Evolutionary conservation across 2,329 filamentous ascomycete species (phyloP).

Genomic region (Arachnopeziza araneosa): DNA sequence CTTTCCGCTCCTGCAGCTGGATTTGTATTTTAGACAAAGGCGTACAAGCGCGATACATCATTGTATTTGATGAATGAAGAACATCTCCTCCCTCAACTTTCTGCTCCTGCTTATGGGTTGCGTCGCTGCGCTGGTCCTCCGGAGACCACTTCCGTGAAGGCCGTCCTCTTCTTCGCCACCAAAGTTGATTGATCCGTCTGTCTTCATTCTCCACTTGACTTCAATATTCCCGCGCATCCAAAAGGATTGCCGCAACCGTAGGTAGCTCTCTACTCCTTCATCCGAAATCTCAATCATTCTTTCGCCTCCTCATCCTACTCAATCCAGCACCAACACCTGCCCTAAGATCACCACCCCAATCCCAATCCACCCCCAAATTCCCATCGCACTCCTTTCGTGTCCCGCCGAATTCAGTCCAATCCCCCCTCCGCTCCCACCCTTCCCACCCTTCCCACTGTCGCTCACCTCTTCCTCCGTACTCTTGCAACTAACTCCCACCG

Average conservation of each 20-base stretch:
- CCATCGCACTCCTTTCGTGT: neutral
- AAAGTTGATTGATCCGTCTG: no score
- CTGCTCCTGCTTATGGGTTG: neutral
- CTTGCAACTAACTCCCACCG: neutral
- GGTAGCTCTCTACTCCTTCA: no score
- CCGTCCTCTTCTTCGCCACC: no score
- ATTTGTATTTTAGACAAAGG: neutral
- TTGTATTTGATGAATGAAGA: constrained; percentile 8
- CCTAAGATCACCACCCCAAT: neutral
- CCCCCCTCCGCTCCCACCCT: neutral
- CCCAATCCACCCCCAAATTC: neutral
- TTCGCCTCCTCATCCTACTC: neutral
- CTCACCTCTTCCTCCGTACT: neutral
- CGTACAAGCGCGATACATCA: neutral
- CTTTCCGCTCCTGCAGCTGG: constrained; percentile 3
- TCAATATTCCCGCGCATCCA: no score
- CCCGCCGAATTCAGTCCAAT: neutral
- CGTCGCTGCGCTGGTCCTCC: no score
- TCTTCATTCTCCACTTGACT: no score
- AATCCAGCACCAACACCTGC: neutral
- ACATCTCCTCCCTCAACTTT: constrained; percentile 7
- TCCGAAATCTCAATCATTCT: neutral
- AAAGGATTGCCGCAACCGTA: no score
- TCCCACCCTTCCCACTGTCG: neutral
- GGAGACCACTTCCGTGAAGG: no score